Evolutionary conservation across 305 asterid species (phyloP), one percentile per base, ranked within the genome.

Genomic region (Solanum hybrid): DNA sequence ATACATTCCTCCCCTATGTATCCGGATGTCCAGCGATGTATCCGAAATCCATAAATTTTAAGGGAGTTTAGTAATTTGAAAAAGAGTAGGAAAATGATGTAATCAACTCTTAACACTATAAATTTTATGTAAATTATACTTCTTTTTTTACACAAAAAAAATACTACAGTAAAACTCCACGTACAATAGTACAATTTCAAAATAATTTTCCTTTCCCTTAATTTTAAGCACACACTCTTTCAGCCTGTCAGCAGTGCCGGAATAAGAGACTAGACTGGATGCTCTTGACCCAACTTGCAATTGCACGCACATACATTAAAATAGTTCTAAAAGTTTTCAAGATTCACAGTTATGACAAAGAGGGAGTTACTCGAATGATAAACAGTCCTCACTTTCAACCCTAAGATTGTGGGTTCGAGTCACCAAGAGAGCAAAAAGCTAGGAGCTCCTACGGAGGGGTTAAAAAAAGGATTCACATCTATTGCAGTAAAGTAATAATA

Each of bases 71-170:
- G 11, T 60, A 7, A 60, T 0, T 60, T 20, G 1, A 17, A 60
- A 60, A 60, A 60, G 11, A 6, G 0, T 20, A 56, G 1, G 26
- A 0, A 2, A 60, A 60, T 60, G 1, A 20, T 60, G 5, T 60
- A 60, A 60, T 60, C 0, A 60, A 0, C 26, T 60, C 10, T 7
- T 60, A 20, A 60, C 1, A 60, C 2, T 60, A 20, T 20, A 0
- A 3, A 60, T 0, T 20, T 20, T 20, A 7, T 3, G 2, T 60
- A 60, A 60, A 60, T 60, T 60, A 60, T 17, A 60, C 24, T 0
- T 60, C 24, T 0, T 60, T 7, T 60, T 60, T 60, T 20, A 60
- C 12, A 4, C 72, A 60, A 2, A 60, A 17, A 56, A 20, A 0
- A 60, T 22, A 22, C 27, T 22, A 22, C 26, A 22, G 0, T 22